A percentile compares a stretch with the other conserved stretches of the same genome.
Evolutionary conservation across 257 asterid species (phyloP).

Genomic region (Henckelia pumila): DNA sequence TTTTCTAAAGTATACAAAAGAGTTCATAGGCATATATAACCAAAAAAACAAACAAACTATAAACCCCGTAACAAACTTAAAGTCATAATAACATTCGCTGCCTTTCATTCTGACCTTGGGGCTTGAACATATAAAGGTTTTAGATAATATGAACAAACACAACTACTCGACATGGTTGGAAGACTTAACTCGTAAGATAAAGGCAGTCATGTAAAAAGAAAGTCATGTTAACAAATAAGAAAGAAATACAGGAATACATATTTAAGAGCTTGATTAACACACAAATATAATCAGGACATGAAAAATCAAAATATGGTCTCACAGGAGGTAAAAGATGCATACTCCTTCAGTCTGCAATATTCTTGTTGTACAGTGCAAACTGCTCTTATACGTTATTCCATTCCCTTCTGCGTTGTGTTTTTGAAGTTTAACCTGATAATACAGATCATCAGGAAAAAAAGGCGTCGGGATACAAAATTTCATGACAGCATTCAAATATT

Average conservation of each 20-base stretch:
- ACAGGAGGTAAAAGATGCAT: constrained; percentile 41
- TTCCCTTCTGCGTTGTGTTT: constrained; percentile 73
- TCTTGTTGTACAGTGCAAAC: constrained; percentile 74
- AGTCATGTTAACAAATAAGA: not conserved
- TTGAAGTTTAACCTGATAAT: constrained; percentile 80
- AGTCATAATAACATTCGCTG: constrained; percentile 4
- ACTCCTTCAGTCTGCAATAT: constrained; percentile 91
- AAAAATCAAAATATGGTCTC: constrained; percentile 25
- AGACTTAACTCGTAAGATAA: not conserved
- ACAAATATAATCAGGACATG: constrained; percentile 15
- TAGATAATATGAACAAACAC: constrained; percentile 10
- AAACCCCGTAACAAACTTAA: constrained; percentile 10
- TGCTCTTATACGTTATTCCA: constrained; percentile 70
- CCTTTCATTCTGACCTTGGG: not conserved
- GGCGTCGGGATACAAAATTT: constrained; percentile 12
- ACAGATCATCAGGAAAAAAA: constrained; percentile 22
- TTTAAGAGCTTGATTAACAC: constrained; percentile 5
- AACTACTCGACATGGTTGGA: constrained; percentile 18
- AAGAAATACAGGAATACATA: not conserved
- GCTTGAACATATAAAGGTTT: not conserved
- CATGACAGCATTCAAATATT: not conserved
- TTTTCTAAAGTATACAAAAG: constrained; percentile 19
- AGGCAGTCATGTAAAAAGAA: not conserved
- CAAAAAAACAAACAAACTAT: not conserved
- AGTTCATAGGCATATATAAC: not conserved